A percentile compares a stretch with the other conserved stretches of the same genome.
Conservation (phyloP, 345 rosid species). For the Ricinus communis region DNA sequence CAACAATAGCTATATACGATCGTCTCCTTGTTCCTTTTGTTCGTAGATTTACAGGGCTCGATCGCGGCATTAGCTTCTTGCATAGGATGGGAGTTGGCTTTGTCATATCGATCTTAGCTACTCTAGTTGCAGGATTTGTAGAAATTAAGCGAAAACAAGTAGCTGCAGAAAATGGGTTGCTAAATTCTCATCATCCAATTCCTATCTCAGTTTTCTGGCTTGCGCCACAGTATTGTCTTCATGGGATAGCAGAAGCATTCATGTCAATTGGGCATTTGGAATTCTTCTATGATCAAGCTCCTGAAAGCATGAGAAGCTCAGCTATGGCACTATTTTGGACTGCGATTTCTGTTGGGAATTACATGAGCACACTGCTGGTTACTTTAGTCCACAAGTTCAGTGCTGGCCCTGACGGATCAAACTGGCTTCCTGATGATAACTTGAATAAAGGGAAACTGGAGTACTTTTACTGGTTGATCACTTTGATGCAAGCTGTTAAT, state of each 20-base stretch:
- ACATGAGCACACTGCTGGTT: conserved; percentile 67
- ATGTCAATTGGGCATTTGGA: conserved; percentile 85
- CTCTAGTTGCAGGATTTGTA: conserved; percentile 70
- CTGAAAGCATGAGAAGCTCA: conserved; percentile 85
- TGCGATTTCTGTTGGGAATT: conserved; percentile 67
- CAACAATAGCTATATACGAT: conserved; percentile 67
- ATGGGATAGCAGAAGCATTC: conserved; percentile 85
- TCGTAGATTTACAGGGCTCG: conserved; percentile 68
- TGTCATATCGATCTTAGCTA: conserved; percentile 65
- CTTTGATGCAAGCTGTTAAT: conserved; percentile 54
- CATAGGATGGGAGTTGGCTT: conserved; percentile 88
- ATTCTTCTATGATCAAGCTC: conserved; percentile 83
- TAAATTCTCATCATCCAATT: conserved; percentile 36
- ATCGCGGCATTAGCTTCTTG: conserved; percentile 73
- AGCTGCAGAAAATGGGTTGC: conserved; percentile 42
- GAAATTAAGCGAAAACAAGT: conserved; percentile 60
- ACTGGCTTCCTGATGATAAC: conserved; percentile 80
- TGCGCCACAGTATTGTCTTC: conserved; percentile 71
- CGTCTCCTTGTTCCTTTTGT: conserved; percentile 55
- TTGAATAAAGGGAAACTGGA: conserved; percentile 75
- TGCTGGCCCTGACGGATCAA: conserved; percentile 59
- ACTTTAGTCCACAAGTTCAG: conserved; percentile 60
- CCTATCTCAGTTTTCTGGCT: conserved; percentile 82
- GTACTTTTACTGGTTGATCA: conserved; percentile 82
- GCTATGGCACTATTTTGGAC: conserved; percentile 78